phyloP scores from a whole-genome alignment of 164 flowering plant genomes.

The Warburgia ugandensis region DNA sequence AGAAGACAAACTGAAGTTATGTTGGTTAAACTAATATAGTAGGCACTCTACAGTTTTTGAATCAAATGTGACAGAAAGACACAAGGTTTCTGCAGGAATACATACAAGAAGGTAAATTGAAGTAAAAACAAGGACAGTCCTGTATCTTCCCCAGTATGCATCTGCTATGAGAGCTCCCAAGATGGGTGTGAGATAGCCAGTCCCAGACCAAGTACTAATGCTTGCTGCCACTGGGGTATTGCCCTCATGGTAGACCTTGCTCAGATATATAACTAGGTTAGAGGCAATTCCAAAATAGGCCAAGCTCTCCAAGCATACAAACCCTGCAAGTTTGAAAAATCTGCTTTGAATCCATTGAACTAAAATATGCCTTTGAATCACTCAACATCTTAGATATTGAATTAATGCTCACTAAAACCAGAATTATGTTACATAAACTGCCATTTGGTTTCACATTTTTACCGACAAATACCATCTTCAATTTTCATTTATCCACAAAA shows the following conservation, averaged over 20 bases:
- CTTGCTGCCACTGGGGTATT: conserved; percentile 61
- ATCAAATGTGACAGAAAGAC: not conserved
- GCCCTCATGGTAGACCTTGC: conserved; percentile 45
- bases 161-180: conserved; percentile 71
- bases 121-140: conserved; percentile 58
- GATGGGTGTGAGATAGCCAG: conserved; percentile 64
- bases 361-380: too few relatives aligned
- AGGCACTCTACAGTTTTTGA: not conserved
- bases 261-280: conserved; percentile 63
- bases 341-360: too few relatives aligned
- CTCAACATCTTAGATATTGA: too few relatives aligned
- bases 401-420: too few relatives aligned
- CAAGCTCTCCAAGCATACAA: too few relatives aligned
- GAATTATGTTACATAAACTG: too few relatives aligned
- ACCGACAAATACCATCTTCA: too few relatives aligned
- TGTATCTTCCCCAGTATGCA: conserved; percentile 73
- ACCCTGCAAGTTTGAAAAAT: conserved; percentile 45
- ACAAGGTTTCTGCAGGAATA: not conserved
- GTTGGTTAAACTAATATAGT: too few relatives aligned
- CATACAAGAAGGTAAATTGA: conserved; percentile 53
- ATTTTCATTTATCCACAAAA: too few relatives aligned
- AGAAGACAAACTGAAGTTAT: too few relatives aligned
- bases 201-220: conserved; percentile 66
- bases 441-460: too few relatives aligned
- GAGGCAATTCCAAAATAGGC: too few relatives aligned